Evolutionary conservation across 768 basidiomycete genomes (phyloP).

Genomic region (Boletus pseudo-olivaceus): DNA sequence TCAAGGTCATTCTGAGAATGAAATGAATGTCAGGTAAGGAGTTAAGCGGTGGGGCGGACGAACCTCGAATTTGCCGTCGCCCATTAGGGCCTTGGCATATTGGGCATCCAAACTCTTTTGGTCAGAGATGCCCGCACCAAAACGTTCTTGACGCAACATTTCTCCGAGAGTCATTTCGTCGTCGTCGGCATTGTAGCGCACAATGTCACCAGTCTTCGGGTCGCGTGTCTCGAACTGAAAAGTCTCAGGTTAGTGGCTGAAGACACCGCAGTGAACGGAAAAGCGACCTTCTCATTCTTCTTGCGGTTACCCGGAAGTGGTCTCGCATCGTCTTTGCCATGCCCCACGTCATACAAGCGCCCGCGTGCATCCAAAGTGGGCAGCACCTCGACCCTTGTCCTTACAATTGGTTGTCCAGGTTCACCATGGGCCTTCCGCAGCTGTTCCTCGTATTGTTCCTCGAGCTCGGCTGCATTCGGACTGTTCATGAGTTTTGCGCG

Average conservation of each 20-base stretch:
- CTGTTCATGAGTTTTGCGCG: slow-evolving; percentile 84
- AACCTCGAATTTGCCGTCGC: slow-evolving; percentile 86
- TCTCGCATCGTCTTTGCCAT: slow-evolving; percentile 57
- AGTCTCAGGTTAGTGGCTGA: not conserved
- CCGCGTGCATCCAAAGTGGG: slow-evolving; percentile 87
- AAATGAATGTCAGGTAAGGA: not conserved
- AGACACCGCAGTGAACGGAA: not conserved
- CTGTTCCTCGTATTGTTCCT: slow-evolving; percentile 82
- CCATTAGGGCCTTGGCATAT: slow-evolving; percentile 83
- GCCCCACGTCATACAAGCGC: slow-evolving; percentile 86
- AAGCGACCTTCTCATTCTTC: slow-evolving; percentile 66
- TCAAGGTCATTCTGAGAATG: slow-evolving; percentile 72
- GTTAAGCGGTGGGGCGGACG: slow-evolving; percentile 7
- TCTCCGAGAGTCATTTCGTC: slow-evolving; percentile 84
- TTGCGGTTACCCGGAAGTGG: slow-evolving; percentile 65
- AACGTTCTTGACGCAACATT: slow-evolving; percentile 88
- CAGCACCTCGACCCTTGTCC: slow-evolving; percentile 73
- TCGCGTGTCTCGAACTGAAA: slow-evolving; percentile 83
- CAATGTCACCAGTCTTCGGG: slow-evolving; percentile 81
- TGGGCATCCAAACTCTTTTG: slow-evolving; percentile 91
- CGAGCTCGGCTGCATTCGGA: slow-evolving; percentile 72
- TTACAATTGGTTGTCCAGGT: slow-evolving; percentile 36
- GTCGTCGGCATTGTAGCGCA: slow-evolving; percentile 89
- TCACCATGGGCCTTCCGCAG: slow-evolving; percentile 47
- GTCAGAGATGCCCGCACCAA: slow-evolving; percentile 83